Evolutionary conservation across 768 basidiomycete species (phyloP), one percentile per base, ranked within the genome.

Genomic region (Agaricus blazei): DNA sequence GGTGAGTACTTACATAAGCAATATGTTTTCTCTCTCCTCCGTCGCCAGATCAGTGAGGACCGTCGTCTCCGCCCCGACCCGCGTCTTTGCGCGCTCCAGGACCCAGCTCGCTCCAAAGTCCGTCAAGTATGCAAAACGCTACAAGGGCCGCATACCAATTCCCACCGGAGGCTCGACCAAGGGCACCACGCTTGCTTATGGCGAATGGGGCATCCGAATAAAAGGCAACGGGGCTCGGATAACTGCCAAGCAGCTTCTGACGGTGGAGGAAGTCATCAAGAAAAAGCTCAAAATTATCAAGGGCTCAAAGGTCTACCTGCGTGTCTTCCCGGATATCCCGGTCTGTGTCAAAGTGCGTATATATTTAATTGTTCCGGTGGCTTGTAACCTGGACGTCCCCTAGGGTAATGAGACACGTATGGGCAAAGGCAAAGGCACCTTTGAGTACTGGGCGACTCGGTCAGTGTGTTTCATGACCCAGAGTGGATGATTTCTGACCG

Each of bases 391-490:
- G 11, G 24, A 40, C 34, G 34, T 27, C 6, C 12, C 29, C 24
- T 56, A 93, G 91, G 96, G 97, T 52, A 98, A 97, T 63, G 95
- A 98, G 71, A 95, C 93, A 4, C 89, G 97, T 79, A 98, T 98
- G 97, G 97, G 97, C 49, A 98, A 98, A 72, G 97, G 97, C 57
- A 99, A 99, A 70, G 97, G 97, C 45, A 83, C 89, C 0, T 98
- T 98, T 63, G 97, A 98, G 66, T 98, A 80, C 68, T 99, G 97
- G 97, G 92, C 95, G 27, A 91, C 89, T 56, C 83, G 92, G 91
- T 93, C 63, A 52, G 83, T 34, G n/a, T 34, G 34, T 34, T 34
- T 3, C 36, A 51, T 7, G 40, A 23, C n/a, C 23, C 23, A 40
- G 27, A 31, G 47, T 49, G 15, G 55, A 23, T 37, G 48, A 54